Percentiles rank a stretch among this genome's conserved stretches.
These are phyloP conservation scores for Diddensiella caesifluorescens DNA, from an alignment of 805 yeast genomes.

Conservation along the genomic window DNA sequence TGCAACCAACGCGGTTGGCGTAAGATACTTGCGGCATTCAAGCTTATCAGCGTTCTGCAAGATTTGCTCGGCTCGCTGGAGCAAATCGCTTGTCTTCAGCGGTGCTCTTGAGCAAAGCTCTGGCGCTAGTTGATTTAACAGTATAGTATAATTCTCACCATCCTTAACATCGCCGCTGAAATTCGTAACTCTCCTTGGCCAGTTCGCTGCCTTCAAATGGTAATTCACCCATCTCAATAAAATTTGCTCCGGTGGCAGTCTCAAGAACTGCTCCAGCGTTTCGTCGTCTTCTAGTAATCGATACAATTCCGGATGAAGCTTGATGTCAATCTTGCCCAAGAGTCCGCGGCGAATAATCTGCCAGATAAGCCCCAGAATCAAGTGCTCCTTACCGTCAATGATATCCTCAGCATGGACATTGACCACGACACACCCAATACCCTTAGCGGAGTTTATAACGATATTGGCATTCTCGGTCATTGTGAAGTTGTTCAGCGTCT, in stretches of 20 bases:
- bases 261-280: constrained; percentile 90
- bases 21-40: constrained; percentile 88
- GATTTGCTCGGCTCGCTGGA: constrained; percentile 82
- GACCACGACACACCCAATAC: constrained; percentile 97
- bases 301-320: constrained; percentile 92
- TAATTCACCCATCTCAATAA: constrained; percentile 95
- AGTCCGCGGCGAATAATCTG: constrained; percentile 96
- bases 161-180: constrained; percentile 85
- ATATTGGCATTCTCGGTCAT: constrained; percentile 97
- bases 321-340: constrained; percentile 90
- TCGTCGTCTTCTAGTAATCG: constrained; percentile 94
- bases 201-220: constrained; percentile 88
- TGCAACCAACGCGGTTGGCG: constrained; percentile 86
- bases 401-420: constrained; percentile 97
- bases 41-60: constrained; percentile 82
- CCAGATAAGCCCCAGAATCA: constrained; percentile 94
- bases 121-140: constrained; percentile 84
- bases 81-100: constrained; percentile 66
- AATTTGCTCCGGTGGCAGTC: constrained; percentile 97
- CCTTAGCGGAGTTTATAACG: constrained; percentile 97
- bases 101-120: constrained; percentile 77
- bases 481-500: constrained; percentile 83
- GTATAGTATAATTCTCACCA: constrained; percentile 90
- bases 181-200: constrained; percentile 79
- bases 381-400: constrained; percentile 93